Base-by-base conservation (phyloP, 495 filamentous ascomycete genomes). In the Neurospora cerealis region DNA sequence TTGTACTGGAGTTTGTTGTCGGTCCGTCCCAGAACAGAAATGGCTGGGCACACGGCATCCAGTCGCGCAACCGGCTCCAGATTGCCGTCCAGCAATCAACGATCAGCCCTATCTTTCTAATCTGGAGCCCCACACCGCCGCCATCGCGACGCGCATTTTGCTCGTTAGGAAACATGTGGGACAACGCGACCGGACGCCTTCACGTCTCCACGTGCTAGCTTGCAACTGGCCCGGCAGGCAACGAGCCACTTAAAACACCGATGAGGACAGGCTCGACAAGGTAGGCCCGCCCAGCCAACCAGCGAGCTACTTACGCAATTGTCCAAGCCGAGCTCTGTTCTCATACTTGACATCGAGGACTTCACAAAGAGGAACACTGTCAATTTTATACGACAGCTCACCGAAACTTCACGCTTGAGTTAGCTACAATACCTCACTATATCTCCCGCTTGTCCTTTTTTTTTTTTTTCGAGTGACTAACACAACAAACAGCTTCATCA, bases 151-250 rank as follows among this genome's bases (percentile, higher is more conserved):
- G 70, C 38, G 21, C 32, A 73, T 70, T 73, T 73, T 73, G 38
- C 62, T 73, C 24, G 54, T 32, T 34, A 32, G 38, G 69, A 62
- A 71, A 70, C 66, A 28, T 41, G 73, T 74, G 73, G 76, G 72
- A 41, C 71, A 73, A 79, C 76, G 77, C 77, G 77, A 74, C 70
- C 17, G 7, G 7, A 11, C 37, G 38, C 46, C 44, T 42, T 15
- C 75, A 73, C 77, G 77, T 75, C 41, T 48, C 32, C 77, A 79
- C 77, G 77, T 79, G 77, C 69, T 34, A 66, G 54, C 54, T 34
- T 17, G 13, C 54, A 66, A 36, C 54, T 66, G 54, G 54, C 28
- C 54, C 15, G 54, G 54, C 54, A 66, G 28, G 54, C 15, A 34
- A 62, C 24, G 15, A 66, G 19, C 54, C 54, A 62, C 54, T 66